phyloP scores from a whole-genome alignment of 805 yeast species.

The Candida railenensis region DNA sequence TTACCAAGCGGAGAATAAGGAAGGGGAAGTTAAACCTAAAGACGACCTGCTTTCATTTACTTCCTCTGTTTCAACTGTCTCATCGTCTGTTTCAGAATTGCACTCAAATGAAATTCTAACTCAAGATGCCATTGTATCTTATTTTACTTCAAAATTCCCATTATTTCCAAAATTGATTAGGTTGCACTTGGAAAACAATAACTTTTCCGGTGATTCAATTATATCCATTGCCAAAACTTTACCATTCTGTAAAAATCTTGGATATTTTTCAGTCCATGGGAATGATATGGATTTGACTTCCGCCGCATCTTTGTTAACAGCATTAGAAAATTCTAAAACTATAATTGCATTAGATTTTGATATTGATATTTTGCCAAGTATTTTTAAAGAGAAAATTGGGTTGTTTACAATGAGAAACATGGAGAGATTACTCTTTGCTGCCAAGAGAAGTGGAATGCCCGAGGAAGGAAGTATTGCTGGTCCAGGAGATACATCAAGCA shows the following conservation, averaged over 20 bases:
- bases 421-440: constrained; percentile 51
- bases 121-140: constrained; percentile 42
- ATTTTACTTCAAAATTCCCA: constrained; percentile 65
- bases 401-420: constrained; percentile 80
- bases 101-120: not conserved
- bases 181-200: constrained; percentile 70
- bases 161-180: constrained; percentile 61
- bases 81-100: not conserved
- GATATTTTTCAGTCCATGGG: constrained; percentile 69
- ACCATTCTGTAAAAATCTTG: constrained; percentile 63
- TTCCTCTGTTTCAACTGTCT: not conserved
- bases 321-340: constrained; percentile 64
- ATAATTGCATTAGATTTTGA: constrained; percentile 70
- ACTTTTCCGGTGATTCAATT: constrained; percentile 54
- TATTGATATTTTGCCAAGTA: constrained; percentile 56
- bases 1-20: not conserved
- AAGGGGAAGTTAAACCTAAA: constrained; percentile 3
- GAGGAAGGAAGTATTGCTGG: constrained; percentile 6
- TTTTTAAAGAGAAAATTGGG: constrained; percentile 70
- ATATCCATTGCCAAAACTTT: constrained; percentile 64
- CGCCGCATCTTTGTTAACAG: constrained; percentile 64
- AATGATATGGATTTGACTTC: constrained; percentile 59
- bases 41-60: not conserved
- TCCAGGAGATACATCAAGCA: not conserved
- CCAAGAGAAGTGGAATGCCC: constrained; percentile 31